Conservation (phyloP, 768 basidiomycete species). For the Mycena crocata region DNA sequence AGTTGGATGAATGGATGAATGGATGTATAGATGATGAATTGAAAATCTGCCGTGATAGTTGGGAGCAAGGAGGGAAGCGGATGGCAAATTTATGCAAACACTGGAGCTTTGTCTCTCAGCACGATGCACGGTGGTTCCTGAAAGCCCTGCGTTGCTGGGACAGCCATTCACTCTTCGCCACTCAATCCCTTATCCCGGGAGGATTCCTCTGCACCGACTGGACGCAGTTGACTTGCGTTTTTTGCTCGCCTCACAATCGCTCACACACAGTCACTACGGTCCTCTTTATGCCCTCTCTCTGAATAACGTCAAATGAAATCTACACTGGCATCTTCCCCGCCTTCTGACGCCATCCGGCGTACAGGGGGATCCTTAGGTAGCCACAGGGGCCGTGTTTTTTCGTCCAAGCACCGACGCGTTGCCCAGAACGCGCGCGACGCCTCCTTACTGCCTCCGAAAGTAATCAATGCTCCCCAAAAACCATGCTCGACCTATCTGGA, state of each 20-base stretch:
- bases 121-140: background rate
- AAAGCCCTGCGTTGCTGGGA: background rate
- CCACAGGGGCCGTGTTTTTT: background rate
- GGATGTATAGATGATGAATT: no score
- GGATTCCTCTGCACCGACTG: background rate
- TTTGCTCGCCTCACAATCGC: background rate
- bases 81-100: no score
- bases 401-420: background rate
- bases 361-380: background rate
- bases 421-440: background rate
- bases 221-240: constrained; percentile 4
- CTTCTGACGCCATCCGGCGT: background rate
- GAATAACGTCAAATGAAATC: background rate
- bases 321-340: background rate
- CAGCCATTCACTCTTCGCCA: background rate
- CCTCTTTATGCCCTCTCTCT: background rate
- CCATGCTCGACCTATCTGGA: background rate
- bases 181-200: background rate
- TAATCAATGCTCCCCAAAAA: background rate
- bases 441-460: background rate
- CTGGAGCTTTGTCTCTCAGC: background rate
- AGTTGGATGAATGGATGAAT: no score
- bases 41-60: no score
- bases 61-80: no score
- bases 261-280: background rate